Conservation (phyloP, 176 grass and related monocot species). For the Raddia distichophylla region DNA sequence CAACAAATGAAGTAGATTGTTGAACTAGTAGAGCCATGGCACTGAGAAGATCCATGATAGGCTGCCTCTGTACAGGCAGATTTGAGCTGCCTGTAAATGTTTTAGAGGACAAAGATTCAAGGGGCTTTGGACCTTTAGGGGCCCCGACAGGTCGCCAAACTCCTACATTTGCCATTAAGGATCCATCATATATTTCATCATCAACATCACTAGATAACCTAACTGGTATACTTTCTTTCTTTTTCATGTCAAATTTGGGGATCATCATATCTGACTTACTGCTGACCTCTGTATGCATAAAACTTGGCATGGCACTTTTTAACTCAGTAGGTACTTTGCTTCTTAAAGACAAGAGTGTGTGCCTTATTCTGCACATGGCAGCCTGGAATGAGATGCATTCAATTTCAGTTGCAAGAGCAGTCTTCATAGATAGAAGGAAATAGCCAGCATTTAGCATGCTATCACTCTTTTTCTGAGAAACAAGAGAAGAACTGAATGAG, state of each 20-base stretch:
- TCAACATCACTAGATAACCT: slow-evolving; percentile 84
- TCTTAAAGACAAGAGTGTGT: slow-evolving; percentile 74
- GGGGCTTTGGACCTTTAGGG: slow-evolving; percentile 69
- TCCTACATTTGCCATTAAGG: slow-evolving; percentile 66
- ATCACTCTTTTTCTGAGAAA: slow-evolving; percentile 72
- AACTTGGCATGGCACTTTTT: slow-evolving; percentile 49
- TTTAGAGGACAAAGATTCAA: slow-evolving; percentile 55
- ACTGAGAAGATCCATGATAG: slow-evolving; percentile 89
- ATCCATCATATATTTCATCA: slow-evolving; percentile 69
- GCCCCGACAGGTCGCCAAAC: slow-evolving; percentile 76
- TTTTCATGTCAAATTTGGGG: slow-evolving; percentile 69
- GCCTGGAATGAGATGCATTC: slow-evolving; percentile 95
- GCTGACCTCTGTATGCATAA: slow-evolving; percentile 47
- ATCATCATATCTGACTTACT: slow-evolving; percentile 44
- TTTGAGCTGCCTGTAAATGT: slow-evolving; percentile 54
- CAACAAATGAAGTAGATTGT: slow-evolving; percentile 90
- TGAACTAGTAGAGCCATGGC: slow-evolving; percentile 85
- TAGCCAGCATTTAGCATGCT: slow-evolving; percentile 57
- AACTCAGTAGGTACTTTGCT: slow-evolving; percentile 60
- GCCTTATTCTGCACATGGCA: slow-evolving; percentile 89
- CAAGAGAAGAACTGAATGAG: slow-evolving; percentile 57
- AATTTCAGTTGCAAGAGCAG: slow-evolving; percentile 81
- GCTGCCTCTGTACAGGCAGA: slow-evolving; percentile 58
- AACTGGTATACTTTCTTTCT: slow-evolving; percentile 80
- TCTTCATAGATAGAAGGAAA: slow-evolving; percentile 82